Evolutionary conservation across 1,139 yeast genomes (phyloP).

Genomic region (Magnusiomyces clavatus): DNA sequence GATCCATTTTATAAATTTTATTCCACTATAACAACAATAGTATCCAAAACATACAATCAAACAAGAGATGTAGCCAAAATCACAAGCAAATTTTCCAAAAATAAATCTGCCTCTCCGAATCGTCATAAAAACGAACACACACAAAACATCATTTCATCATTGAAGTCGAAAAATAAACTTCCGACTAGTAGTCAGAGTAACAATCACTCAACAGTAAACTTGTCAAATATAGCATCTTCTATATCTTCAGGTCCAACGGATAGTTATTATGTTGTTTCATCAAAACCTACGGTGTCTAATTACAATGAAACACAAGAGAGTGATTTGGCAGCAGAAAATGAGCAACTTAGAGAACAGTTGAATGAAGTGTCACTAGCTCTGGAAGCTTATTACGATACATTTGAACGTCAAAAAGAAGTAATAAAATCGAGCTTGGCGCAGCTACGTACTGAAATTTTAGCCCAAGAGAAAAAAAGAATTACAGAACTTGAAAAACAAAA

Average conservation of each 20-base stretch:
- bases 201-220: background rate
- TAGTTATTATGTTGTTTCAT: constrained; percentile 28
- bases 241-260: constrained; percentile 15
- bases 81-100: constrained; percentile 16
- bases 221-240: background rate
- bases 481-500: constrained; percentile 27
- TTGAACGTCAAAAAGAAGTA: constrained; percentile 28
- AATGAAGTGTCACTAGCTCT: constrained; percentile 18
- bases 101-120: constrained; percentile 4
- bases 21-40: constrained; percentile 22
- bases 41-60: constrained; percentile 19
- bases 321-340: constrained; percentile 22
- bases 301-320: constrained; percentile 1
- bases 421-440: constrained; percentile 26
- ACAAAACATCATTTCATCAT: background rate
- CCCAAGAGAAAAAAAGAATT: constrained; percentile 23
- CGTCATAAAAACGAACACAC: too few relatives aligned
- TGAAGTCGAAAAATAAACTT: background rate
- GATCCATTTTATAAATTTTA: constrained; percentile 28
- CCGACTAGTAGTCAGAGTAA: background rate
- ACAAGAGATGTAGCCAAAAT: constrained; percentile 13
- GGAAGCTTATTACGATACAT: constrained; percentile 29
- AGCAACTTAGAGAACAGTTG: constrained; percentile 22
- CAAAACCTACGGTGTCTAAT: background rate
- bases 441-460: constrained; percentile 25